These are phyloP conservation scores for Fonsecaea multimorphosa DNA, from an alignment of 2,329 filamentous ascomycete genomes.

Conservation along the genomic window DNA sequence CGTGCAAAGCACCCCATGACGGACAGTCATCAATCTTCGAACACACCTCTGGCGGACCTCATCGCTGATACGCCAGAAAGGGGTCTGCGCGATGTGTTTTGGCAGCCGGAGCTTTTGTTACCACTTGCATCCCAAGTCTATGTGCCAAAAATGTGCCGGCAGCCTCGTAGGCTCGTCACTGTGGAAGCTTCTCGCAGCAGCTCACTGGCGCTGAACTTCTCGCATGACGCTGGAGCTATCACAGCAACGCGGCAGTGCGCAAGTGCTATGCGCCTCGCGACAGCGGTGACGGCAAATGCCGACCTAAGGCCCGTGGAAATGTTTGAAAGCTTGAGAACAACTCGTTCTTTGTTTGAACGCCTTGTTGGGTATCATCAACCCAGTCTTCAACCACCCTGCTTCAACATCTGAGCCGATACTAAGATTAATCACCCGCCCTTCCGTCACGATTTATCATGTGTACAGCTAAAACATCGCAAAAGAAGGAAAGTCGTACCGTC, in stretches of 20 bases:
- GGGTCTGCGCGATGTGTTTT: constrained; percentile 8
- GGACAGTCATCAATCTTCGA: background rate
- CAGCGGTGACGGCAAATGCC: background rate
- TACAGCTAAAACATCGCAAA: background rate
- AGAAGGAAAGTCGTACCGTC: background rate
- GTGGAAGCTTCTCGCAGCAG: background rate
- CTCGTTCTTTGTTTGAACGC: background rate
- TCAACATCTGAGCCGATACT: background rate
- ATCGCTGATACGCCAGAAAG: constrained; percentile 11
- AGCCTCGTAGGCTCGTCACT: background rate
- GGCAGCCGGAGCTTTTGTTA: background rate
- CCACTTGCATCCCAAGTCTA: constrained; percentile 16
- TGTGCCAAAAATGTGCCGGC: background rate
- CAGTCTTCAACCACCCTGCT: background rate
- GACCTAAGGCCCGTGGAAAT: background rate
- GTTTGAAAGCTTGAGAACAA: background rate
- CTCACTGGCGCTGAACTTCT: background rate
- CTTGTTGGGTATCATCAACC: background rate
- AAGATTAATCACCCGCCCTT: background rate
- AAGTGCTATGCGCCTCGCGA: background rate
- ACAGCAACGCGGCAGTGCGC: background rate
- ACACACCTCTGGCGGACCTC: constrained; percentile 14
- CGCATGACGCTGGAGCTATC: background rate
- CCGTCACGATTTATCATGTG: constrained; percentile 4
- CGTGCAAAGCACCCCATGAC: background rate